Evolutionary conservation across 768 basidiomycete species (phyloP).

Genomic region (Nidularia pulvinata): DNA sequence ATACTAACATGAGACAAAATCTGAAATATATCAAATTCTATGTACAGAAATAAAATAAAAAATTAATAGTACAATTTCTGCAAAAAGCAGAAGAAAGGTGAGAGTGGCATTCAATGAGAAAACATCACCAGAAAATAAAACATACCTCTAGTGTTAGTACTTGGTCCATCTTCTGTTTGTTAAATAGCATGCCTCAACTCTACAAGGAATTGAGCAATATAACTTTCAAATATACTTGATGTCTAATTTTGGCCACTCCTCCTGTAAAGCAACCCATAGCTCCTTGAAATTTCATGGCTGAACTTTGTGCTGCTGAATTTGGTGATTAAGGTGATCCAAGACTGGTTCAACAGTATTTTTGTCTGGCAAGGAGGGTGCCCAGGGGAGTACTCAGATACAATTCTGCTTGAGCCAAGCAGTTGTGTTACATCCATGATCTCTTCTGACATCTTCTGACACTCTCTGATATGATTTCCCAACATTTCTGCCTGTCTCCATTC

Average conservation of each 20-base stretch:
- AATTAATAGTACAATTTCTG: too few species aligned
- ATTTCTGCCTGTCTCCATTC: too few species aligned
- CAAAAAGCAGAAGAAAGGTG: too few species aligned
- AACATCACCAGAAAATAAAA: too few species aligned
- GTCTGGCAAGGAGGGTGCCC: conserved; percentile 25
- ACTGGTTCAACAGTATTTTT: conserved; percentile 28
- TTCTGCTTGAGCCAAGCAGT: conserved; percentile 20
- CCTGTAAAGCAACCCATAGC: conserved; percentile 18
- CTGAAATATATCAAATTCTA: too few species aligned
- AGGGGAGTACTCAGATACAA: conserved; percentile 16
- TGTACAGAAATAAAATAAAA: too few species aligned
- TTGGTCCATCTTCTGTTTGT: conserved; percentile 18
- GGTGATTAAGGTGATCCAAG: conserved; percentile 16
- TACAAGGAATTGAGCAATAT: conserved; percentile 11
- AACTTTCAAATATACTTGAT: conserved; percentile 8
- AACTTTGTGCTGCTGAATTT: neutral
- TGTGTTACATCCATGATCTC: too few species aligned
- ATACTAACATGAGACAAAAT: too few species aligned
- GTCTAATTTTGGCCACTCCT: conserved; percentile 21
- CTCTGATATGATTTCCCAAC: too few species aligned
- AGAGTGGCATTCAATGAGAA: too few species aligned
- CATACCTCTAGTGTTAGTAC: too few species aligned
- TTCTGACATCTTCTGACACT: too few species aligned
- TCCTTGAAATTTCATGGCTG: conserved; percentile 6
- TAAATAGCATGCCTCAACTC: conserved; percentile 12